Evolutionary conservation across 2,329 filamentous ascomycete genomes (phyloP).

Genomic region (Ophiognomonia clavigignenti-juglandacearum): DNA sequence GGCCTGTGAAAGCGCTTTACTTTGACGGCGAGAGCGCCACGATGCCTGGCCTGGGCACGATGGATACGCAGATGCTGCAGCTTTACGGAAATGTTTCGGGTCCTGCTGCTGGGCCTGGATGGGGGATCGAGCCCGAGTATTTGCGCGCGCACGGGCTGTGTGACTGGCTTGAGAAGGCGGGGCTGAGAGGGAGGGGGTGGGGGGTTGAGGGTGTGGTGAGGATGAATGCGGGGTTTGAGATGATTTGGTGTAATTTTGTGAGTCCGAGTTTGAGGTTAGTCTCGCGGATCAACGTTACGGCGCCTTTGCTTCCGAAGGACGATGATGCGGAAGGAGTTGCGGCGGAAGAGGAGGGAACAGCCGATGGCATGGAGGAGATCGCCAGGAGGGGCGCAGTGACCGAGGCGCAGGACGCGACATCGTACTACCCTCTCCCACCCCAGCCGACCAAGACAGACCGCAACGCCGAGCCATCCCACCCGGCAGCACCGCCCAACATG

Average conservation of each 20-base stretch:
- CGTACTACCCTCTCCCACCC: constrained; percentile 32
- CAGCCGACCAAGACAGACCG: constrained; percentile 30
- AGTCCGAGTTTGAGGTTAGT: constrained; percentile 38
- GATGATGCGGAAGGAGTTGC: constrained; percentile 10
- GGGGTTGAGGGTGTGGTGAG: constrained; percentile 44
- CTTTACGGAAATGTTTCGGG: constrained; percentile 41
- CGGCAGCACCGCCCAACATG: constrained; percentile 34
- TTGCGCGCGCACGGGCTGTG: constrained; percentile 41
- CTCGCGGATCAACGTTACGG: constrained; percentile 40
- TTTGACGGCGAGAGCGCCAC: constrained; percentile 47
- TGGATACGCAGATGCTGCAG: constrained; percentile 45
- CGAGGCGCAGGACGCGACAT: constrained; percentile 14
- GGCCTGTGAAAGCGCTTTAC: constrained; percentile 37
- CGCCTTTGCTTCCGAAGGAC: constrained; percentile 29
- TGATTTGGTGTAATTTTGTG: constrained; percentile 48
- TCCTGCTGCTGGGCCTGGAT: constrained; percentile 20
- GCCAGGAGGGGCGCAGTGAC: neutral
- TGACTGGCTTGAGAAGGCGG: constrained; percentile 40
- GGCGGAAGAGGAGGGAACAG: constrained; percentile 3
- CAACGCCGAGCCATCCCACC: constrained; percentile 28
- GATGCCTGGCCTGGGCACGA: constrained; percentile 39
- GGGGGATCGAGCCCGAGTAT: constrained; percentile 40
- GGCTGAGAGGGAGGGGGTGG: constrained; percentile 40
- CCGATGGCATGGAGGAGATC: neutral
- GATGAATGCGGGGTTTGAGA: constrained; percentile 48